Evolutionary conservation across 169 alveolate genomes (phyloP).

Genomic region (Neospora caninum): DNA sequence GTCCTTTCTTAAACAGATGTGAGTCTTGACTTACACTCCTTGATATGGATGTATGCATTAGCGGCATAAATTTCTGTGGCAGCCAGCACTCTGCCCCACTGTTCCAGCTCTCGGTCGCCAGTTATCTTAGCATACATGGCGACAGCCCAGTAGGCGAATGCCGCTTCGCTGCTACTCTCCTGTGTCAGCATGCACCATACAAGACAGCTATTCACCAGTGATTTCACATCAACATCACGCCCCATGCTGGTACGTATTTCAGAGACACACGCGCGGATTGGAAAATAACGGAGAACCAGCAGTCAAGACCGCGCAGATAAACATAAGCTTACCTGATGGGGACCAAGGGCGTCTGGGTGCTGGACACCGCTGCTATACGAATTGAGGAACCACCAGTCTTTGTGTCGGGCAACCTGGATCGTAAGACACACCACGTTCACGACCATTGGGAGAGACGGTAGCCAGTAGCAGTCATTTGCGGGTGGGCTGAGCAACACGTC

Average conservation of each 20-base stretch:
- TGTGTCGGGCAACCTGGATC: slow-evolving; percentile 23
- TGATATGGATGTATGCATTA: slow-evolving; percentile 32
- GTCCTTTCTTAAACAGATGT: too few relatives aligned
- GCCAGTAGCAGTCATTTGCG: too few relatives aligned
- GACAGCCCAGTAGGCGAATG: slow-evolving; percentile 54
- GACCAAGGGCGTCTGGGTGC: slow-evolving; percentile 16
- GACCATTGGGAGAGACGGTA: neutral
- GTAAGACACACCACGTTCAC: neutral
- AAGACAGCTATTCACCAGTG: neutral
- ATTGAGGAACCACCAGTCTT: slow-evolving; percentile 52
- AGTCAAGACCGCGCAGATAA: neutral
- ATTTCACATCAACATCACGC: neutral
- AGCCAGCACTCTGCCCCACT: slow-evolving; percentile 42
- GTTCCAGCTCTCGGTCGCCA: neutral
- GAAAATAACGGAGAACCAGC: too few relatives aligned
- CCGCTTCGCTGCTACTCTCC: slow-evolving; percentile 45
- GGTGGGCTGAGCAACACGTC: too few relatives aligned
- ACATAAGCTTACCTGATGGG: slow-evolving; percentile 11
- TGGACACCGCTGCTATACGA: slow-evolving; percentile 40
- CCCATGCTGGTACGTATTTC: neutral
- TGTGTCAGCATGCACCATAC: neutral
- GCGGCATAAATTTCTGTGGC: slow-evolving; percentile 44
- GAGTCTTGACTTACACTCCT: slow-evolving; percentile 21
- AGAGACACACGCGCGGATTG: too few relatives aligned
- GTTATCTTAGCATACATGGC: slow-evolving; percentile 19